Evolutionary conservation across 257 asterid genomes (phyloP), one percentile per base, ranked within the genome.

Genomic region (Jasminum sambac): DNA sequence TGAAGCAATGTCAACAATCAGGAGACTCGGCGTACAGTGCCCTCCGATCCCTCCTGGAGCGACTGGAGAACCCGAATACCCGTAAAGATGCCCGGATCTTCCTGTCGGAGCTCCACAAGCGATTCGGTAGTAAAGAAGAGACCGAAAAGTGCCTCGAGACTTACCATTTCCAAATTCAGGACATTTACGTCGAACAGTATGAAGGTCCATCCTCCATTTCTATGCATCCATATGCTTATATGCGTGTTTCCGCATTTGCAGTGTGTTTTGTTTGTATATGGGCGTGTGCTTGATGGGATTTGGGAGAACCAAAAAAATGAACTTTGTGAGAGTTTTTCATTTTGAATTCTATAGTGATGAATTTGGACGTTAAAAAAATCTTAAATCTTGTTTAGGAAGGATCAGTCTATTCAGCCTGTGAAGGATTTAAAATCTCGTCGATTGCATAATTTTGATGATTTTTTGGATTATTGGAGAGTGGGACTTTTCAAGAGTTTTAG

Each of bases 1-100:
- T 95, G 76, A 80, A 79, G 72, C 89, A 82, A 72, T 95, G 99
- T 75, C 44, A 77, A 60, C 85, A 69, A 46, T 95, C 99, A 61
- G 98, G 99, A 30, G 99, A 95, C 77, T 83, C 88, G 16, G 98
- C 99, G 21, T 95, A 95, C 96, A 67, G 90, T 44, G 93, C 83
- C 25, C 84, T 91, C 69, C 92, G 99, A 82, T 91, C 95, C 24
- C 83, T 91, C 66, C 84, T 95, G 55, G 96, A 89, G 80, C 88
- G 95, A 3, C 89, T 95, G 21, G 97, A 95, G 85, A 82, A 91
- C 68, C 95, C 99, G 80, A 74, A 14, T 13, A 84, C 99, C 80
- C 88, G 98, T 16, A 72, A 74, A 72, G 84, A 82, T 7, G 96
- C 97, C 24, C 91, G 99, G 90, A 75, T 95, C 85, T 91, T 95